Conservation (phyloP, 2,329 filamentous ascomycete genomes). For the Pseudofabraea citricarpa region DNA sequence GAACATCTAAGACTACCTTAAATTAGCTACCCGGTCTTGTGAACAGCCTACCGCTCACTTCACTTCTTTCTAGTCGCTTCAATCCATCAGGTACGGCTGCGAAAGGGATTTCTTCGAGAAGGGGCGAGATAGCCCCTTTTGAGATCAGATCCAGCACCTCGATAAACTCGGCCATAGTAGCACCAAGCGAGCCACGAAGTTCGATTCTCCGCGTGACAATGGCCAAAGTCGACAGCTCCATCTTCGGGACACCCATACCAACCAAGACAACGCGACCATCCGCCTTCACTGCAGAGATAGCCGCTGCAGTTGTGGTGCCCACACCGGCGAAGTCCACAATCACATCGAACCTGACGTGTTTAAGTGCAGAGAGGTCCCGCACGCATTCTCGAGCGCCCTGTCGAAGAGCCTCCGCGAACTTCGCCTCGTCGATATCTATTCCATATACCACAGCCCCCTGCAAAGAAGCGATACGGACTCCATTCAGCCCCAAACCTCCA, state of each 20-base stretch:
- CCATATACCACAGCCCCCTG: conserved; percentile 10
- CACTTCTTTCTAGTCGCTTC: no score
- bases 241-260: conserved; percentile 4
- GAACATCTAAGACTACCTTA: no score
- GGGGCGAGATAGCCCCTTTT: conserved; percentile 2
- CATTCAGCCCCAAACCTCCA: conserved; percentile 8
- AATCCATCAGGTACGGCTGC: no score
- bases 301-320: conserved; percentile 4
- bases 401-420: conserved; percentile 4
- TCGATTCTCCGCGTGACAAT: conserved; percentile 5
- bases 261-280: conserved; percentile 7
- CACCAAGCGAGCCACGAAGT: conserved; percentile 8
- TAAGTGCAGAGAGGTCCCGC: conserved; percentile 3
- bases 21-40: no score
- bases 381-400: conserved; percentile 8
- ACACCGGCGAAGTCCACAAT: conserved; percentile 11
- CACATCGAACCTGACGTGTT: conserved; percentile 5
- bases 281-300: conserved; percentile 5
- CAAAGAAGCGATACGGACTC: conserved; percentile 5
- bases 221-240: conserved; percentile 2
- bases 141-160: conserved; percentile 6
- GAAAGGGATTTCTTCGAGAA: conserved; percentile 9
- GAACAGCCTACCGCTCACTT: no score
- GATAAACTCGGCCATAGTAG: conserved; percentile 4
- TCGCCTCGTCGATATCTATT: conserved; percentile 7